Evolutionary conservation across 768 basidiomycete genomes (phyloP).

Genomic region (Kwoniella pini): DNA sequence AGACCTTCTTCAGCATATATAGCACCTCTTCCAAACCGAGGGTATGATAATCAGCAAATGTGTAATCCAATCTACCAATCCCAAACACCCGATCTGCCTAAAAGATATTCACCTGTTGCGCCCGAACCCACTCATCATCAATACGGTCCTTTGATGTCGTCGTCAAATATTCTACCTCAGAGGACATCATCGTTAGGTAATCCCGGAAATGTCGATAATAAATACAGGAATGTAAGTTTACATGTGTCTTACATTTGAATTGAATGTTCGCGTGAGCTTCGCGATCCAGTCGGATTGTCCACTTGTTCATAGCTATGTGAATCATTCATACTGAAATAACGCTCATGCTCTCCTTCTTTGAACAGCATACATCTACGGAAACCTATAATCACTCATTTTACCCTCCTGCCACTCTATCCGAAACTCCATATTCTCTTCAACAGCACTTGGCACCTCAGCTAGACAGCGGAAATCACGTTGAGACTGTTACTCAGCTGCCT

Average conservation of each 20-base stretch:
- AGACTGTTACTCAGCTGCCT: no score
- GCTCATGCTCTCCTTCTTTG: no score
- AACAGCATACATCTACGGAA: no score
- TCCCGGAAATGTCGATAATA: background rate
- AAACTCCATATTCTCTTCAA: no score
- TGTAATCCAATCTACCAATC: background rate
- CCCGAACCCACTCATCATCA: background rate
- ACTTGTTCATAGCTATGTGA: no score
- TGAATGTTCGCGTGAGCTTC: background rate
- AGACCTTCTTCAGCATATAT: conserved; percentile 12
- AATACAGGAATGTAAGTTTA: conserved; percentile 7
- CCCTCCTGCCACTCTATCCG: no score
- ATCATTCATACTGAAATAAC: no score
- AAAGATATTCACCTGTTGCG: background rate
- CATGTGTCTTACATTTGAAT: conserved; percentile 16
- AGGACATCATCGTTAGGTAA: conserved; percentile 1
- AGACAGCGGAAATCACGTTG: no score
- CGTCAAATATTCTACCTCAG: background rate
- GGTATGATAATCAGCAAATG: background rate
- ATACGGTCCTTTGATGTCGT: background rate
- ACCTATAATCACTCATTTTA: no score
- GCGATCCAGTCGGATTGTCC: conserved; percentile 1
- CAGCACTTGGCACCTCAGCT: no score
- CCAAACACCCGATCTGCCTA: background rate
- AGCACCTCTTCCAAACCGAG: conserved; percentile 7